Conservation (phyloP, 2,329 filamentous ascomycete genomes). For the Xylaria sp. region DNA sequence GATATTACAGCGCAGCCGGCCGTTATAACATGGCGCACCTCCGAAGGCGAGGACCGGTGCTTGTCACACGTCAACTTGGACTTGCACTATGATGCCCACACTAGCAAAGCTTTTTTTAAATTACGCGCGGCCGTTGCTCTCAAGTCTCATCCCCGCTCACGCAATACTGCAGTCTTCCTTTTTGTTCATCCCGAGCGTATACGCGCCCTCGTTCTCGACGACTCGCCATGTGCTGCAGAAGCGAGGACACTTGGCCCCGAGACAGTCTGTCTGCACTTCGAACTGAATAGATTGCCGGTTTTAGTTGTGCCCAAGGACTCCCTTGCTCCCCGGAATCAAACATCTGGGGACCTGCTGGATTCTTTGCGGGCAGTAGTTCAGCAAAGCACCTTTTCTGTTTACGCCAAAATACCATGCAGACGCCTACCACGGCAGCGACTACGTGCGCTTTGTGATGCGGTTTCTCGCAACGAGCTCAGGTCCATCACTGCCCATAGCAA, state of each 20-base stretch:
- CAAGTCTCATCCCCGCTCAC: conserved; percentile 29
- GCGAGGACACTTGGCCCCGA: conserved; percentile 29
- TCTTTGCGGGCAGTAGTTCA: conserved; percentile 30
- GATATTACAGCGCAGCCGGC: conserved; percentile 32
- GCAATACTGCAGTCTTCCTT: conserved; percentile 31
- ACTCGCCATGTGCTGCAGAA: conserved; percentile 27
- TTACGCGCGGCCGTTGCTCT: conserved; percentile 32
- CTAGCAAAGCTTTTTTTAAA: conserved; percentile 35
- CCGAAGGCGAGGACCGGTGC: conserved; percentile 21
- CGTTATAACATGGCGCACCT: conserved; percentile 27
- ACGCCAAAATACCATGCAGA: conserved; percentile 31
- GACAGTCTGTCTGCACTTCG: conserved; percentile 31
- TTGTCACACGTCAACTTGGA: conserved; percentile 28
- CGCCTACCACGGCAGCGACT: conserved; percentile 28
- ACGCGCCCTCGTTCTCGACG: conserved; percentile 27
- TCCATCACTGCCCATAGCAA: conserved; percentile 32
- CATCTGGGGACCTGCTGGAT: conserved; percentile 32
- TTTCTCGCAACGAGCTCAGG: conserved; percentile 29
- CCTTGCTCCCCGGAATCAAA: conserved; percentile 33
- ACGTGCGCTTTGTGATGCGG: conserved; percentile 31
- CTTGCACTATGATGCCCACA: conserved; percentile 33
- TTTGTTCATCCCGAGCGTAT: conserved; percentile 36
- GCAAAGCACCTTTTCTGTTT: conserved; percentile 32
- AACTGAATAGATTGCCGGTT: conserved; percentile 29
- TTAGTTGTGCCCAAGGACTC: conserved; percentile 34